Evolutionary conservation across 441 rosid species (phyloP), one percentile per base, ranked within the genome.

Genomic region (Aleurites moluccanus): DNA sequence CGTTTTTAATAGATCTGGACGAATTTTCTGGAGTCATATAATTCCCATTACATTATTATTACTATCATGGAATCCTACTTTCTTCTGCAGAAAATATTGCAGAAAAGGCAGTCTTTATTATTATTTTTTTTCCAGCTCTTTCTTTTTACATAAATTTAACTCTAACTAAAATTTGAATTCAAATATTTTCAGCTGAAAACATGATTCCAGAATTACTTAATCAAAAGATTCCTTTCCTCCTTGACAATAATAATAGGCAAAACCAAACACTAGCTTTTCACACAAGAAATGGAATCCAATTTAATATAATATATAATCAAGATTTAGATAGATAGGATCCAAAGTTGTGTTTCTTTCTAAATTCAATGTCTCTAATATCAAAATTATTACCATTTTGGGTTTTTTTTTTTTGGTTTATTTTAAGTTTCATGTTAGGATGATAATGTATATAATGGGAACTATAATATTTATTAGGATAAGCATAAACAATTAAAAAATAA

Each of bases 401-500:
- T 52, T n/a, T 44, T 47, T 52, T n/a, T 44, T 25, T 57, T 16
- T 60, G 28, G 69, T 33, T 20, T 2, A n/a, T 30, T 16, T 3
- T 73, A 27, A 63, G 52, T 45, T 52, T 18, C 53, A 30, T 21
- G 66, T 44, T 47, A 50, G 44, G 72, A 47, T 64, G 21, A 47
- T 72, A 69, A 45, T 68, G n/a, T n/a, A 7, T 35, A 30, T 52
- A 69, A 42, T 40, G 57, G 65, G 38, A 73, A 64, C 28, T 61
- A 21, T 40, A 23, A 27, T 27, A 21, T 53, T 52, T 67, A 64
- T 38, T 55, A 61, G 16, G 74, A 79, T 77, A 59, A 50, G 69
- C 52, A 55, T 23, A 33, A 74, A 73, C 53, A 80, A 30, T 73
- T 52, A 10, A 44, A 38, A 56, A 55, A 49, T 35, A 67, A 71